Evolutionary conservation across 2,329 filamentous ascomycete species (phyloP).

Genomic region (Podosphaera aphanis): DNA sequence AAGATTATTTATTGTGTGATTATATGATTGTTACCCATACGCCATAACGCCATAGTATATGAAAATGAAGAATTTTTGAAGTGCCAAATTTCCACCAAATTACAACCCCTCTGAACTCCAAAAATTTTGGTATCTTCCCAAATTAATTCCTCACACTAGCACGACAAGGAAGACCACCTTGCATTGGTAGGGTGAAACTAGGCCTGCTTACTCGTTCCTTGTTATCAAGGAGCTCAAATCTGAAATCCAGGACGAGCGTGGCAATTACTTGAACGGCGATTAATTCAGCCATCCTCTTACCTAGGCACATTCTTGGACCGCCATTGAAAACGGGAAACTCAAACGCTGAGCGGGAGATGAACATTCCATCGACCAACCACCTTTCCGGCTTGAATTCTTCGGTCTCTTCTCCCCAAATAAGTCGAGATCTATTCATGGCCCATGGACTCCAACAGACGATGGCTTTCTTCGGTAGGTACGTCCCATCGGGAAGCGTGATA

Average conservation of each 20-base stretch:
- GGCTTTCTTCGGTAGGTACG: conserved; percentile 27
- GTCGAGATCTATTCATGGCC: conserved; percentile 34
- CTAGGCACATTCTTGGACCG: conserved; percentile 34
- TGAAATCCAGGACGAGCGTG: conserved; percentile 24
- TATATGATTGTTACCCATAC: no score
- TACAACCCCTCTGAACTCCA: no score
- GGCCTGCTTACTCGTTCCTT: conserved; percentile 30
- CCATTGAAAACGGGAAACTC: conserved; percentile 45
- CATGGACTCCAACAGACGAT: conserved; percentile 40
- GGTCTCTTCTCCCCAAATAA: conserved; percentile 33
- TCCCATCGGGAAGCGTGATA: conserved; percentile 35
- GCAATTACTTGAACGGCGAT: conserved; percentile 33
- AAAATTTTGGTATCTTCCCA: no score
- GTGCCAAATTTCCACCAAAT: no score
- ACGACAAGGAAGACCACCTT: conserved; percentile 28
- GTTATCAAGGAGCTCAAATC: conserved; percentile 22
- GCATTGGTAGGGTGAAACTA: conserved; percentile 40
- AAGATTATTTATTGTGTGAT: no score
- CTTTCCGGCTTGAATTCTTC: conserved; percentile 31
- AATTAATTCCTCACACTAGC: neutral
- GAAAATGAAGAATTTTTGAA: no score
- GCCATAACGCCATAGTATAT: no score
- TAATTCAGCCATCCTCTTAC: conserved; percentile 39
- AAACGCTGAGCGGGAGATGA: conserved; percentile 23
- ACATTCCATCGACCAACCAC: conserved; percentile 25